Base-by-base conservation (phyloP, 2,329 filamentous ascomycete species). In the Talaromyces marneffei region DNA sequence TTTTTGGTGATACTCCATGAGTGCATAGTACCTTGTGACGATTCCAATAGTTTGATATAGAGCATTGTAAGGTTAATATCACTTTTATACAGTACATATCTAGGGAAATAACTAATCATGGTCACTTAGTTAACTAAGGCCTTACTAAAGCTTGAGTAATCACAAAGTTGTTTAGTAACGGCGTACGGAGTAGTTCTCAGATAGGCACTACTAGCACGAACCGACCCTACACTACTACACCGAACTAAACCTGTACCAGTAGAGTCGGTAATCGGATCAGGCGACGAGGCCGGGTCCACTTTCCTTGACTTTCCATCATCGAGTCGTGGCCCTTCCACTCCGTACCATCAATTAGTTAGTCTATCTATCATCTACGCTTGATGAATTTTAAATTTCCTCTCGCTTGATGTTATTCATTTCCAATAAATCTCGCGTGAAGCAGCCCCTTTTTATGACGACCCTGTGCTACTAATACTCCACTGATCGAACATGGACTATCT, bases 21-120 rank as follows among this genome's bases (percentile, higher is more conserved):
- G n/a, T n/a, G n/a, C n/a, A n/a, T n/a, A 40, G 33, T 39, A 27
- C 55, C 46, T 44, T 52, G 57, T 59, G 57, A 59, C 44, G 42
- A 40, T 31, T 10, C 16, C 29, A 23, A 35, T 46, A 57, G 23
- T 23, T 46, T 20, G n/a, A 37, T 9, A 12, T 50, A 50, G n/a
- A n/a, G 52, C 25, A 18, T 25, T 27, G 31, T 10, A 31, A 18
- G 31, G 12, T 25, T 23, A 27, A 5, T 37, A 37, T 16, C 18
- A 53, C 27, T 7, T 53, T 33, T 35, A 35, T 31, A 52, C 27
- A n/a, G 9, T 25, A 53, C 8, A 20, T 53, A n/a, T 9, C 44
- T 29, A 4, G 3, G 14, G n/a, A n/a, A n/a, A n/a, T 48, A 16
- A 29, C 3, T 29, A 9, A 48, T 23, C 4, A 20, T n/a, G 12